Evolutionary conservation across 1,284 basidiomycete species (phyloP).

Genomic region (Cerioporus squamosus): DNA sequence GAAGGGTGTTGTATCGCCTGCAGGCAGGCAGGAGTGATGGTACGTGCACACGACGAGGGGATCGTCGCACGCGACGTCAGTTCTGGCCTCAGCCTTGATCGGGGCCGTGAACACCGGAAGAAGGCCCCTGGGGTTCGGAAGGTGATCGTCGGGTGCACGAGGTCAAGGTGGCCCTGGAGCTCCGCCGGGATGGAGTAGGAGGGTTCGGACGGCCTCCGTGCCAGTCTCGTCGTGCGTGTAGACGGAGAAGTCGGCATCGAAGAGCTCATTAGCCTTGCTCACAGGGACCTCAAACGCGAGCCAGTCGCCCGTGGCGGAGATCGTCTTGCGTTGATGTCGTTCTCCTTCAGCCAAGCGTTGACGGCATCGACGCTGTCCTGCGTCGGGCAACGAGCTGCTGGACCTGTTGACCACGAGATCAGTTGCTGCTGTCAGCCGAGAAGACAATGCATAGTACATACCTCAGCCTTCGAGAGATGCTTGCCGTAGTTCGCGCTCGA

Average conservation of each 20-base stretch:
- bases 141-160: conserved; percentile 40
- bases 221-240: conserved; percentile 39
- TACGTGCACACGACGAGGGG: conserved; percentile 3
- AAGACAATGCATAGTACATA: conserved; percentile 9
- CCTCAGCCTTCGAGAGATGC: conserved; percentile 59
- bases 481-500: conserved; percentile 52
- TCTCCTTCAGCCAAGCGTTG: conserved; percentile 38
- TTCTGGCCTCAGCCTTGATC: conserved; percentile 37
- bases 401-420: conserved; percentile 19
- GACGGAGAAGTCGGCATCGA: conserved; percentile 39
- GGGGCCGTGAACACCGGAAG: neutral
- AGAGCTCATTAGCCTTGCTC: conserved; percentile 39
- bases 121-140: conserved; percentile 17
- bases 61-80: conserved; percentile 1
- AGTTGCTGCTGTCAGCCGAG: neutral
- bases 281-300: conserved; percentile 23
- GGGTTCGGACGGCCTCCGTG: conserved; percentile 35
- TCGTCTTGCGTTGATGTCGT: conserved; percentile 34
- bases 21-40: conserved; percentile 58
- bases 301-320: conserved; percentile 33
- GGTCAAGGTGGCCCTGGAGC: conserved; percentile 38
- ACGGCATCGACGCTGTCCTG: conserved; percentile 38
- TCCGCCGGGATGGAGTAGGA: conserved; percentile 42
- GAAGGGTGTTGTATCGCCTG: conserved; percentile 53
- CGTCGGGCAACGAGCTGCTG: conserved; percentile 40